Conservation (phyloP, 2,329 filamentous ascomycete species). For the Microsporum ferrugineum region DNA sequence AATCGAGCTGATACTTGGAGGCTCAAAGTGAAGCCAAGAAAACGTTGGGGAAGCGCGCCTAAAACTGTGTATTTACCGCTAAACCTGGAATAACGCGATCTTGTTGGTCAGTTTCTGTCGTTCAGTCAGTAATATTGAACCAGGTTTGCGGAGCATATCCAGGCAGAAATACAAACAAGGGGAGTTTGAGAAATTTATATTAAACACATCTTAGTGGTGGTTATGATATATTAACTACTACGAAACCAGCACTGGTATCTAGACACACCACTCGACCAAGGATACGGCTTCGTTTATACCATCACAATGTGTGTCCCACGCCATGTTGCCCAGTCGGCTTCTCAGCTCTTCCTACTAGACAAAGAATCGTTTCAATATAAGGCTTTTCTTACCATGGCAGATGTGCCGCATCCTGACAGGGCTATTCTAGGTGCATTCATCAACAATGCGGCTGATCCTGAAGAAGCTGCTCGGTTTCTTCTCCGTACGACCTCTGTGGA, state of each 20-base stretch:
- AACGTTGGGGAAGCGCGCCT: not conserved
- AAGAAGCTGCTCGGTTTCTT: slow-evolving; percentile 13
- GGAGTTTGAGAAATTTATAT: too few relatives aligned
- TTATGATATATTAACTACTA: too few relatives aligned
- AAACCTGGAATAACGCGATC: not conserved
- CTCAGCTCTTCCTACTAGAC: slow-evolving; percentile 15
- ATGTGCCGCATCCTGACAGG: slow-evolving; percentile 14
- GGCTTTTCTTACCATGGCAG: slow-evolving; percentile 13
- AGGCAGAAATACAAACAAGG: too few relatives aligned
- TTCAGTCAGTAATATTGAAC: not conserved
- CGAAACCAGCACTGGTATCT: not conserved
- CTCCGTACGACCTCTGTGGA: slow-evolving; percentile 2
- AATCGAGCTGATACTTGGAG: too few relatives aligned
- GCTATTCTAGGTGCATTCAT: slow-evolving; percentile 14
- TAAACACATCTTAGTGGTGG: too few relatives aligned
- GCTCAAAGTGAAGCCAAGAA: too few relatives aligned
- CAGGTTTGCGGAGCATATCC: too few relatives aligned
- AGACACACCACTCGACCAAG: not conserved
- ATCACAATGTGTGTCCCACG: slow-evolving; percentile 6
- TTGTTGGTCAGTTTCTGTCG: not conserved
- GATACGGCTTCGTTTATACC: not conserved
- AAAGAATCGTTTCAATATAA: slow-evolving; percentile 12
- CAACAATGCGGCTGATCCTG: slow-evolving; percentile 10
- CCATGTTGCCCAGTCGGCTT: slow-evolving; percentile 14
- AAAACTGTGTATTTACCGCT: not conserved